Conservation (phyloP, 768 basidiomycete genomes). For the Agrocybe praecox region DNA sequence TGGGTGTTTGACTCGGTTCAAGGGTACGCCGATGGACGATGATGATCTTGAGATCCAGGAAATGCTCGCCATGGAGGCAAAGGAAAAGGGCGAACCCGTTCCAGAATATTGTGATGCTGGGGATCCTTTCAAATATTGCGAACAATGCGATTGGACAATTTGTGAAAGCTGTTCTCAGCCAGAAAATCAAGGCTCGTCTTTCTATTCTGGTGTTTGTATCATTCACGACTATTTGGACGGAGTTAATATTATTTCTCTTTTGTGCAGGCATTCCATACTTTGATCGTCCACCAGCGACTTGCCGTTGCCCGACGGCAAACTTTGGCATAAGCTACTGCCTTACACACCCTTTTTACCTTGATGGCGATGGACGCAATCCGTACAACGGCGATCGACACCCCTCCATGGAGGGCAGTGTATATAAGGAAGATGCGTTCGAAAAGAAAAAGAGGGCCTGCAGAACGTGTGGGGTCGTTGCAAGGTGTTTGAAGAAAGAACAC, state of each 20-base stretch:
- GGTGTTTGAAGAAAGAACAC: constrained; percentile 4
- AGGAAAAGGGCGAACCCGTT: too few species aligned
- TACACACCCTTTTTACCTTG: background rate
- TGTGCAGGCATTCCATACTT: too few species aligned
- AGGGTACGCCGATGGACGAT: too few species aligned
- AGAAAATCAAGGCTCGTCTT: background rate
- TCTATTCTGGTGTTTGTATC: too few species aligned
- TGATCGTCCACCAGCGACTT: too few species aligned
- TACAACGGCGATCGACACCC: constrained; percentile 4
- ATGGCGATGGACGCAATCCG: constrained; percentile 3
- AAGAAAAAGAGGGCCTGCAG: background rate
- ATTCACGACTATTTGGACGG: too few species aligned
- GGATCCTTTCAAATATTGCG: background rate
- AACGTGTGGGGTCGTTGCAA: background rate
- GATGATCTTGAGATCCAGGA: too few species aligned
- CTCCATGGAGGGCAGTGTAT: background rate
- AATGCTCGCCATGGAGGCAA: too few species aligned
- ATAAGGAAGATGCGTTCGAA: background rate
- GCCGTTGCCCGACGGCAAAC: background rate
- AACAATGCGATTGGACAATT: constrained; percentile 1
- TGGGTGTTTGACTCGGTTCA: too few species aligned
- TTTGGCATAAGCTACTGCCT: background rate
- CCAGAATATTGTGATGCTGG: background rate
- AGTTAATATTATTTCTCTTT: too few species aligned
- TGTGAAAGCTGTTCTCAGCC: background rate